Percentiles rank a stretch among this genome's conserved stretches.
These are phyloP conservation scores for Chytriomyces hyalinus DNA, from an alignment of 192 early-diverging fungal genomes.

Conservation along the genomic window DNA sequence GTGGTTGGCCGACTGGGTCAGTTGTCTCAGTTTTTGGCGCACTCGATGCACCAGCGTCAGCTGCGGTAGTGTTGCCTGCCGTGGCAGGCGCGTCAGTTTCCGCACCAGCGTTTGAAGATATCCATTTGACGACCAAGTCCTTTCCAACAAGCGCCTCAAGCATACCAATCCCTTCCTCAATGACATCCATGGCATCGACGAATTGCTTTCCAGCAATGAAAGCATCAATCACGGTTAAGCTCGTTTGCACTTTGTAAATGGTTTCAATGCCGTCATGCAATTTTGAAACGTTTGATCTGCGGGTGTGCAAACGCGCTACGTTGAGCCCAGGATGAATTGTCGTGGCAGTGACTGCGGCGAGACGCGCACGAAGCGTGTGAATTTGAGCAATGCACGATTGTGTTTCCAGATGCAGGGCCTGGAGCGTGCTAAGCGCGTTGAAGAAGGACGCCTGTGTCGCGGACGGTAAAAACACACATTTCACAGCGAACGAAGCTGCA, in stretches of 20 bases:
- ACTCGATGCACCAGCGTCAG: not conserved
- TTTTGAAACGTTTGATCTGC: constrained; percentile 71
- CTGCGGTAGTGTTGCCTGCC: not conserved
- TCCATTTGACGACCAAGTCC: not conserved
- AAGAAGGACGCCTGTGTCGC: constrained; percentile 80
- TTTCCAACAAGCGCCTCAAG: constrained; percentile 62
- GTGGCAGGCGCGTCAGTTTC: not conserved
- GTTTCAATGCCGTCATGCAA: constrained; percentile 74
- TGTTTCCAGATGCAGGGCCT: constrained; percentile 91
- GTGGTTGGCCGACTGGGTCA: not conserved
- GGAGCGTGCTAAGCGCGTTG: constrained; percentile 88
- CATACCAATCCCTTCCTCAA: constrained; percentile 74
- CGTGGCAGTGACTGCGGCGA: constrained; percentile 67
- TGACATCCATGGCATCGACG: constrained; percentile 86
- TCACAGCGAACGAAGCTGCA: too few relatives aligned
- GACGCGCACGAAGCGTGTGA: constrained; percentile 70
- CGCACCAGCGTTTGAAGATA: not conserved
- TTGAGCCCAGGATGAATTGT: constrained; percentile 81
- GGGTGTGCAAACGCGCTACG: constrained; percentile 79
- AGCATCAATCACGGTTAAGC: constrained; percentile 83
- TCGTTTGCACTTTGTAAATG: constrained; percentile 77
- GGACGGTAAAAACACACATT: not conserved
- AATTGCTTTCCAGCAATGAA: constrained; percentile 82
- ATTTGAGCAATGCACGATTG: constrained; percentile 89
- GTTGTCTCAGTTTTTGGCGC: not conserved